These are phyloP conservation scores for Backusella sp. DNA, from an alignment of 192 early-diverging fungal genomes.

Conservation along the genomic window DNA sequence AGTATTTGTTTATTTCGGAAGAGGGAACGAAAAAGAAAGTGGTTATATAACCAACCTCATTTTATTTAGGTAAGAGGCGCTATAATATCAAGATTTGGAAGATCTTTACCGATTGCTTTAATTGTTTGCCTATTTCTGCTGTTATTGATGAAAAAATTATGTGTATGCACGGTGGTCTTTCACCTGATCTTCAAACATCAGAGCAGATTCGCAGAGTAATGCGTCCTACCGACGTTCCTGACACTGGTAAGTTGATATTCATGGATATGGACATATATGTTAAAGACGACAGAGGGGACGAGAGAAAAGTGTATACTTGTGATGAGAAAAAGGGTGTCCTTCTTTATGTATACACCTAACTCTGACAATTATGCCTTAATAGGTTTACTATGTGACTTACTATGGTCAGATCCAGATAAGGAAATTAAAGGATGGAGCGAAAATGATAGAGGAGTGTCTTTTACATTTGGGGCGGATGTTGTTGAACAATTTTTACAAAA, in stretches of 20 bases:
- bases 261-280: background rate
- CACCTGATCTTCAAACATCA: conserved; percentile 95
- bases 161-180: conserved; percentile 97
- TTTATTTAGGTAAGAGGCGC: conserved; percentile 50
- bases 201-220: conserved; percentile 97
- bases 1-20: background rate
- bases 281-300: background rate
- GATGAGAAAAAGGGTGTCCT: too few species aligned
- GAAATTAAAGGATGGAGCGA: conserved; percentile 95
- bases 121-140: conserved; percentile 95
- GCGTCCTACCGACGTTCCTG: conserved; percentile 97
- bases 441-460: conserved; percentile 94
- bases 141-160: conserved; percentile 99
- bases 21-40: background rate
- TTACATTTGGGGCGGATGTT: conserved; percentile 95
- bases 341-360: background rate
- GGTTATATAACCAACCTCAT: background rate
- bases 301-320: background rate
- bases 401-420: conserved; percentile 99
- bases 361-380: background rate
- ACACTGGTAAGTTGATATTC: conserved; percentile 63
- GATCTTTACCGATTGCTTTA: conserved; percentile 99
- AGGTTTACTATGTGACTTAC: conserved; percentile 82
- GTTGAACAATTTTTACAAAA: conserved; percentile 82
- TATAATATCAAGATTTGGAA: conserved; percentile 99